Conservation (phyloP, 768 basidiomycete species). For the Megacollybia marginata region DNA sequence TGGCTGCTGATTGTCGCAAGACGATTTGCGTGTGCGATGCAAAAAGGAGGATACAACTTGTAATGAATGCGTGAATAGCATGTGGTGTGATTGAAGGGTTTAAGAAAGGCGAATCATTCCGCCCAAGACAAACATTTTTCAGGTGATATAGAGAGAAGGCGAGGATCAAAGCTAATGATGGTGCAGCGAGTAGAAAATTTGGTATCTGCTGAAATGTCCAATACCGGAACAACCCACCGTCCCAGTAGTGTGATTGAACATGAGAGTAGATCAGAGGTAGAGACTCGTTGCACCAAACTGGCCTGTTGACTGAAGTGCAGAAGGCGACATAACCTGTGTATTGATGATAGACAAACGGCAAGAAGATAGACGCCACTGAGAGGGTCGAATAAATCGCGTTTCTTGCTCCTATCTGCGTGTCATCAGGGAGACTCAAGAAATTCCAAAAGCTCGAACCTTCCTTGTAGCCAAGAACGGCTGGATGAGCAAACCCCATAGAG, state of each 20-base stretch:
- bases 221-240: conserved; percentile 77
- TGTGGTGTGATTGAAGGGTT: conserved; percentile 51
- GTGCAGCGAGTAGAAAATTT: conserved; percentile 77
- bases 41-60: conserved; percentile 62
- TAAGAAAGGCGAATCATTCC: conserved; percentile 23
- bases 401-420: conserved; percentile 24
- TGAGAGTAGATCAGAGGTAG: conserved; percentile 75
- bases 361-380: conserved; percentile 39
- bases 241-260: conserved; percentile 84
- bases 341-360: conserved; percentile 73
- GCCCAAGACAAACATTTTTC: conserved; percentile 2
- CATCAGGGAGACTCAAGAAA: neutral
- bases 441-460: conserved; percentile 20
- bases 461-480: conserved; percentile 37
- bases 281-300: conserved; percentile 56
- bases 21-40: conserved; percentile 84
- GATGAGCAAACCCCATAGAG: conserved; percentile 65
- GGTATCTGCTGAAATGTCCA: conserved; percentile 82
- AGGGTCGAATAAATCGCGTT: conserved; percentile 27
- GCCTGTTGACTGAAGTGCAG: conserved; percentile 35
- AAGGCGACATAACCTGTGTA: conserved; percentile 56
- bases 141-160: conserved; percentile 31
- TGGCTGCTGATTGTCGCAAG: conserved; percentile 65
- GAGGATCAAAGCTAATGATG: conserved; percentile 51
- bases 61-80: conserved; percentile 62